These are phyloP conservation scores for Fusarium floridanum DNA, from an alignment of 2,329 filamentous ascomycete species.

Conservation along the genomic window DNA sequence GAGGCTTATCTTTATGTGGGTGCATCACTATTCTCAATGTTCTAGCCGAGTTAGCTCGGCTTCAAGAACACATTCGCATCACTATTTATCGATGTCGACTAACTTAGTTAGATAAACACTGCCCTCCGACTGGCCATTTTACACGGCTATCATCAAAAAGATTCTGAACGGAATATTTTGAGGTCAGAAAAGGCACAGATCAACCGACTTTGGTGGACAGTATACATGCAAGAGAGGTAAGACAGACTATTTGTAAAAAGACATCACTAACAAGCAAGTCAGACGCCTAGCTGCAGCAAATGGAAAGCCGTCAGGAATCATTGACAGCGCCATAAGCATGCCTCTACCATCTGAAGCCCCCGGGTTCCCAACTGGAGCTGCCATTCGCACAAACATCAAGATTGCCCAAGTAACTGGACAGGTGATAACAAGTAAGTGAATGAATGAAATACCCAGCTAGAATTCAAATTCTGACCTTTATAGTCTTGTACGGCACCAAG, in stretches of 20 bases:
- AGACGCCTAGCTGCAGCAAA: background rate
- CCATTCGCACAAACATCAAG: background rate
- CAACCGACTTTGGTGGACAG: background rate
- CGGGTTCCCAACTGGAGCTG: background rate
- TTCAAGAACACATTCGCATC: too few species aligned
- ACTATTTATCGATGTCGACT: accelerated
- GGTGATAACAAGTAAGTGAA: background rate
- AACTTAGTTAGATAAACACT: background rate
- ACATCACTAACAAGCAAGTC: background rate
- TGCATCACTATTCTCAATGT: background rate
- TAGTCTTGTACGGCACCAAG: background rate
- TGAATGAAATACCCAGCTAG: background rate
- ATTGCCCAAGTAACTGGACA: background rate
- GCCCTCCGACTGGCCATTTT: background rate
- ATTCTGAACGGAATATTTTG: background rate
- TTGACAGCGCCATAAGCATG: background rate
- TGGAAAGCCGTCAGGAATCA: background rate
- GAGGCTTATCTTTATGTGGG: constrained; percentile 16
- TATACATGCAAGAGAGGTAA: constrained; percentile 4
- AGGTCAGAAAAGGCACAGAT: background rate
- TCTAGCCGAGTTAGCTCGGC: too few species aligned
- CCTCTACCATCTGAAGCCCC: background rate
- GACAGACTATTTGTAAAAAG: background rate
- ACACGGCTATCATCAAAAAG: background rate
- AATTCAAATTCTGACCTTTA: background rate